Conservation (phyloP, 1,139 yeast genomes). For the Debaryomycetaceae sp. region DNA sequence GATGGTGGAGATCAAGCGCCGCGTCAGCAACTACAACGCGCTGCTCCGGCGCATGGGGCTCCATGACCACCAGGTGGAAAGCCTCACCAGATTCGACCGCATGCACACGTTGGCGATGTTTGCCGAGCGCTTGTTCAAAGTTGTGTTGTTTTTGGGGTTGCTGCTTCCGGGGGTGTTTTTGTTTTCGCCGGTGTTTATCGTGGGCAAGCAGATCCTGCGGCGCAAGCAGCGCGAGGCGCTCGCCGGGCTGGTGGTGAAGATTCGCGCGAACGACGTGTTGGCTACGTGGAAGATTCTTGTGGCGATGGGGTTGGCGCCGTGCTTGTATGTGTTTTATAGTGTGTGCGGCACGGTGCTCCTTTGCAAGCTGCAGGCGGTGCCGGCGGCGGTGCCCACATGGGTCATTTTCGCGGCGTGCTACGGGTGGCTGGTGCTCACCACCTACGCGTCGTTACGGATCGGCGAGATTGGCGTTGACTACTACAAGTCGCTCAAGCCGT, state of each 20-base stretch:
- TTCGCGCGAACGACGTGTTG: conserved; percentile 43
- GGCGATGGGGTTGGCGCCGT: conserved; percentile 42
- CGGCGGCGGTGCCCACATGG: conserved; percentile 11
- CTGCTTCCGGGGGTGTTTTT: conserved; percentile 42
- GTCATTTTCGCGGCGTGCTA: conserved; percentile 30
- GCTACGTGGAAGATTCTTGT: conserved; percentile 47
- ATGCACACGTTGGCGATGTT: conserved; percentile 24
- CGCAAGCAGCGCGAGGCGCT: conserved; percentile 39
- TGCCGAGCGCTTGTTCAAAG: conserved; percentile 24
- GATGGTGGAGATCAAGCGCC: conserved; percentile 28
- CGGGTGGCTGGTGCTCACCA: conserved; percentile 38
- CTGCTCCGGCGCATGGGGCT: conserved; percentile 31
- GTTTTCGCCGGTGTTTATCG: conserved; percentile 43
- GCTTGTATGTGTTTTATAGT: conserved; percentile 38
- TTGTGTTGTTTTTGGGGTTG: conserved; percentile 30
- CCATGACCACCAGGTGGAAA: conserved; percentile 44
- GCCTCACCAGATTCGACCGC: conserved; percentile 25
- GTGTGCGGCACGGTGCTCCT: conserved; percentile 33
- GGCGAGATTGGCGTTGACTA: conserved; percentile 42
- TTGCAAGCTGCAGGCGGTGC: conserved; percentile 15
- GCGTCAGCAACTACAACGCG: conserved; percentile 33
- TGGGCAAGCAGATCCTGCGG: conserved; percentile 30
- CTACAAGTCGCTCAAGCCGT: conserved; percentile 36
- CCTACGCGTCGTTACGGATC: conserved; percentile 38
- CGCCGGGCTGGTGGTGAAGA: conserved; percentile 39